Evolutionary conservation across 108 stramenopile genomes (phyloP), one percentile per base, ranked within the genome.

Genomic region (Fragilaria crotonensis): DNA sequence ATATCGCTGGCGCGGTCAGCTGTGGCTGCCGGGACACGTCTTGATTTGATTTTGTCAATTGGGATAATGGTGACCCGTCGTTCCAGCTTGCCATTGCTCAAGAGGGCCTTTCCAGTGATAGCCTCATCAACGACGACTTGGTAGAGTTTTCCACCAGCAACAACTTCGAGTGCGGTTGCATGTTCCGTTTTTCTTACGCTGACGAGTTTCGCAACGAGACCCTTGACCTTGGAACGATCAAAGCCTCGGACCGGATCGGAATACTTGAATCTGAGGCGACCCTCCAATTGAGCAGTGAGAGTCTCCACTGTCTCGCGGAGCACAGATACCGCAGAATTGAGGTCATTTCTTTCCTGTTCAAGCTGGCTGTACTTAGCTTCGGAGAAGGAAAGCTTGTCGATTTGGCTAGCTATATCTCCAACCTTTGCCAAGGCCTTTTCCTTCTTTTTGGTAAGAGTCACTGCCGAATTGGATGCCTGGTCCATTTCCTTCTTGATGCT

Each of bases 91-190:
- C 98, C 98, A 53, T 89, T 87, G 53, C 90, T 73, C 19, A 99
- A 76, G 9, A 99, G 81, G 47, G 94, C 90, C 67, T 97, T 97
- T 46, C 96, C 95, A 7, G 96, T 96, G 25, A 85, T 78, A 23
- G 94, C 96, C 59, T 89, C 95, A 60, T 99, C 97, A 14, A 98
- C 97, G 11, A 99, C 97, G 26, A 99, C 96, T 75, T 99, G 93
- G 52, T 79, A 92, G 5, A 96, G 88, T 63, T 90, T 89, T 25
- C 94, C 93, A 22, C 94, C 97, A 3, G 95, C 97, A 29, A 88
- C 95, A 32, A 96, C 93, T 71, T 99, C 98, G n/a, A 99, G 67
- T 0, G 98, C 97, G 5, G 96, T 95, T 44, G 95, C 73, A 63
- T 90, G 68, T 29, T 68, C 62, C 4, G 75, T 61, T 22, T 96